phyloP scores from a whole-genome alignment of 2,329 filamentous ascomycete genomes.

The Fusarium neocosmosporiellum region DNA sequence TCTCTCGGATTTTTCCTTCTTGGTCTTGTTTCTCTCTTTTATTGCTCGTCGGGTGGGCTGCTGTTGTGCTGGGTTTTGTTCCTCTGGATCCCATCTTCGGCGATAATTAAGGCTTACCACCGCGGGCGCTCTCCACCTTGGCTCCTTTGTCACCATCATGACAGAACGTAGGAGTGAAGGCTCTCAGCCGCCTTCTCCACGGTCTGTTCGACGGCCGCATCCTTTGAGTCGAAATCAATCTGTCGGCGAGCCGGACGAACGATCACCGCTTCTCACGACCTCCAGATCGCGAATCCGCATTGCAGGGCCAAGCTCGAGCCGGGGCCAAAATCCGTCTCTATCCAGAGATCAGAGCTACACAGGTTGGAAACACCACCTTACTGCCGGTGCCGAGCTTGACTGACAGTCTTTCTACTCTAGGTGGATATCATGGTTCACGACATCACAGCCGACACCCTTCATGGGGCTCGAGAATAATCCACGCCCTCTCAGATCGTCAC shows the following conservation, averaged over 20 bases:
- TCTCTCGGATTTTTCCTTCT: constrained; percentile 1
- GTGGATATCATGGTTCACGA: constrained; percentile 52
- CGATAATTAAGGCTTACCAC: background rate
- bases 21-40: background rate
- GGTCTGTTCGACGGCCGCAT: constrained; percentile 44
- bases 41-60: background rate
- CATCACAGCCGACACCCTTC: constrained; percentile 70
- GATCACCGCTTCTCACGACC: constrained; percentile 55
- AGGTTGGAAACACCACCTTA: constrained; percentile 44
- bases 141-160: constrained; percentile 39
- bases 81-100: background rate
- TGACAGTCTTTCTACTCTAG: constrained; percentile 41
- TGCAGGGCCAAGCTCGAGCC: constrained; percentile 45
- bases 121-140: background rate
- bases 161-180: constrained; percentile 44
- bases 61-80: constrained; percentile 1
- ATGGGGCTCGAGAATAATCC: constrained; percentile 70
- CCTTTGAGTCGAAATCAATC: constrained; percentile 44
- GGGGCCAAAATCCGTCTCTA: constrained; percentile 39
- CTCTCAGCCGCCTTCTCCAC: constrained; percentile 51
- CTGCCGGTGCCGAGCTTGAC: background rate
- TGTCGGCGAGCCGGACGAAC: constrained; percentile 54
- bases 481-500: constrained; percentile 69
- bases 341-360: constrained; percentile 58
- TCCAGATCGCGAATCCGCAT: constrained; percentile 58